Conservation (phyloP, 1,284 basidiomycete species). For the Clitocybe nebularis region DNA sequence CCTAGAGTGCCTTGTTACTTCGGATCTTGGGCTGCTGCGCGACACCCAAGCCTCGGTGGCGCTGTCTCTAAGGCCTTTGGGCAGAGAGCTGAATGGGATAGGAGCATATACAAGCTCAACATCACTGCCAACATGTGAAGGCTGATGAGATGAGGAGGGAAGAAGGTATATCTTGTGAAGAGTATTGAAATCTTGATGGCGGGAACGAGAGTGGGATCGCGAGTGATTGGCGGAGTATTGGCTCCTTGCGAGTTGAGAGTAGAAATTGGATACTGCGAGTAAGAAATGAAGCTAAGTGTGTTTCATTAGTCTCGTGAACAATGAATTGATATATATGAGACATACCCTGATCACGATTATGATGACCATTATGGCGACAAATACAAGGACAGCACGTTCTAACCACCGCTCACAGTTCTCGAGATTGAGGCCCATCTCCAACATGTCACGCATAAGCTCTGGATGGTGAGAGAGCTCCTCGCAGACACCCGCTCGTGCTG, state of each 20-base stretch:
- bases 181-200: constrained; percentile 14
- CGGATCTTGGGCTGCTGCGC: constrained; percentile 12
- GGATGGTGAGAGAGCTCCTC: constrained; percentile 71
- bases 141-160: constrained; percentile 26
- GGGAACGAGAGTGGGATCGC: constrained; percentile 24
- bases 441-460: constrained; percentile 66
- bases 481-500: constrained; percentile 58
- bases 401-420: constrained; percentile 80
- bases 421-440: constrained; percentile 65
- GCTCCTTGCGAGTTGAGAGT: constrained; percentile 48
- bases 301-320: too few relatives aligned
- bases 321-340: too few relatives aligned
- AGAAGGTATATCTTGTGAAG: constrained; percentile 56
- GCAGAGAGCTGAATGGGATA: constrained; percentile 51
- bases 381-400: constrained; percentile 56
- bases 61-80: constrained; percentile 46
- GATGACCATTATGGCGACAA: constrained; percentile 54
- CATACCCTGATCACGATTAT: constrained; percentile 63
- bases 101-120: constrained; percentile 63
- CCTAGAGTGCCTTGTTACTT: constrained; percentile 8
- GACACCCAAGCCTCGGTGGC: constrained; percentile 67
- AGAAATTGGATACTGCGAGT: constrained; percentile 61
- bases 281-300: constrained; percentile 71
- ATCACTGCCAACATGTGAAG: constrained; percentile 20
- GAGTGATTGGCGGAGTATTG: constrained; percentile 18